A percentile compares a stretch with the other conserved stretches of the same genome.
Conservation (phyloP, 2,329 filamentous ascomycete genomes). For the Blastomyces emzantsi region DNA sequence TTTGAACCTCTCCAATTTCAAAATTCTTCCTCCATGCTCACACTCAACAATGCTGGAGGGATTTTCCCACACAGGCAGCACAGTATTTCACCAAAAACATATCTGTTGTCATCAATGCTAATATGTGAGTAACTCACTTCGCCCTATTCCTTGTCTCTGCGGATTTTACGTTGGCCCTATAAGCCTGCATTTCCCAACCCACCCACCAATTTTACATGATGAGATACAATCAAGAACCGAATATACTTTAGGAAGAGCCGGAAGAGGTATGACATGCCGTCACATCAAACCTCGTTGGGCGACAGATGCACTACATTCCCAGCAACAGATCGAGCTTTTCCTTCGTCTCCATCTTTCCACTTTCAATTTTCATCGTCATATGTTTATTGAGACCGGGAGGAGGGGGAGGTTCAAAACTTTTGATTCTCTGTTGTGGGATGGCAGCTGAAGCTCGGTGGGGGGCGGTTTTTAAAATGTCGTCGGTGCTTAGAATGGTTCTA, state of each 20-base stretch:
- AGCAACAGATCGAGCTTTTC: neutral
- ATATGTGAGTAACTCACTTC: constrained; percentile 4
- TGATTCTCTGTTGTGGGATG: constrained; percentile 14
- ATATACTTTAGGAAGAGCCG: constrained; percentile 40
- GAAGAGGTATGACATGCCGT: constrained; percentile 37
- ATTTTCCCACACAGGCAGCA: neutral
- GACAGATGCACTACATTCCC: constrained; percentile 4
- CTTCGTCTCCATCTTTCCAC: neutral
- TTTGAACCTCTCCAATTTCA: neutral
- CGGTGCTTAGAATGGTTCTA: constrained; percentile 42
- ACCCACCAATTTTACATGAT: constrained; percentile 28
- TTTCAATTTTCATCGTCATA: constrained; percentile 17
- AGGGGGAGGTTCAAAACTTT: constrained; percentile 1
- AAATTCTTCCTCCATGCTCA: neutral
- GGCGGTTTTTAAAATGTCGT: constrained; percentile 26
- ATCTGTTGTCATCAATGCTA: neutral
- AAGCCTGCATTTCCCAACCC: neutral
- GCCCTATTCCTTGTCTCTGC: constrained; percentile 12
- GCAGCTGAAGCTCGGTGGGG: constrained; percentile 11
- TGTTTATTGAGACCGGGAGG: constrained; percentile 7
- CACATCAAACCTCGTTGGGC: constrained; percentile 6
- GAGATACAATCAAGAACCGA: constrained; percentile 34
- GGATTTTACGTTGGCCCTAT: neutral
- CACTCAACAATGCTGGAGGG: neutral
- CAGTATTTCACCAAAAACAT: neutral